Base-by-base conservation (phyloP, 169 alveolate species). In the Fabrea salina region DNA sequence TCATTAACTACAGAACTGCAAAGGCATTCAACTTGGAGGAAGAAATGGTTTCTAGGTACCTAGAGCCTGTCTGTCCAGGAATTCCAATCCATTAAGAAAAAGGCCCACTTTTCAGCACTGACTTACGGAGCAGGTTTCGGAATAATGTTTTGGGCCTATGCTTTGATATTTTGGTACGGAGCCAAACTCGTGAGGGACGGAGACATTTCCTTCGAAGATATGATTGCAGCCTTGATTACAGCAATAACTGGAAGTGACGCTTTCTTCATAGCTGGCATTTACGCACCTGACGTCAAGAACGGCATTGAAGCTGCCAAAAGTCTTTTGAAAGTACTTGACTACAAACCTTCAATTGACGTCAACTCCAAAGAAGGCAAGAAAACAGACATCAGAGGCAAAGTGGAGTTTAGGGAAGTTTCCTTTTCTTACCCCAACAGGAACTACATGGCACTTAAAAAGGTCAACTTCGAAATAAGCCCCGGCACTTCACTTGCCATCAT, bases 401-500 rank as follows among this genome's bases (percentile, higher is more conserved):
- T 86, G 27, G 91, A 86, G 72, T 86, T 86, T 66, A 71, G 70
- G 32, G 53, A 86, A 43, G 85, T 86, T 1, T 75, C 81, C 85
- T 86, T 86, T 41, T 51, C 84, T 49, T 86, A 86, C 67, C 92
- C 92, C 19, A 66, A 82, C 16, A 44, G 87, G 41, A 80, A 57
- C 13, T 47, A 78, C 35, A 74, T 51, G 64, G 83, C 83, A 77
- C 58, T 82, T n/a, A 68, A 68, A 68, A 72, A 78, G n/a, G 86
- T 87, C 5, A 72, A 50, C 68, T 61, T 95, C 49, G 51, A 79
- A 44, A 86, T 96, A 27, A 70, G 85, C 30, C 89, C 96, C 19
- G 98, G 99, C 30, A 91, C 94, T 56, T 89, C 89, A 40, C 90
- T 96, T 11, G 98, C 97, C 49, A 83, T 97, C 59, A 96, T 94